Evolutionary conservation across 495 filamentous ascomycete genomes (phyloP), one percentile per base, ranked within the genome.

Genomic region (Penicillium coffeae): DNA sequence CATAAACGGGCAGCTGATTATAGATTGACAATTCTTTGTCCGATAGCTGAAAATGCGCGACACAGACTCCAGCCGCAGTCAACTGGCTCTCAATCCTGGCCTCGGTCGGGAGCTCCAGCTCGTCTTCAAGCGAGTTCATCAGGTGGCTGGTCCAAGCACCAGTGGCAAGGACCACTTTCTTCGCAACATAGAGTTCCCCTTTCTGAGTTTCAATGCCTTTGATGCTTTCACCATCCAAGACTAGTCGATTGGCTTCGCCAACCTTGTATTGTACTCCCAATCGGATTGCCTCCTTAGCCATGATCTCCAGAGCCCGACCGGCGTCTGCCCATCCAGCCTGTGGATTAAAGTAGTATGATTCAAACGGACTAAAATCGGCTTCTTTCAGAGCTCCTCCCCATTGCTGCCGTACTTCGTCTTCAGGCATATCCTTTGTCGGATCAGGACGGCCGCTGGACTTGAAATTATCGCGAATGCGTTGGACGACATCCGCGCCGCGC

Each of bases 81-180:
- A 68, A 50, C 47, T 76, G 72, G 12, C 43, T 54, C 42, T 75
- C 65, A 8, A 72, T 55, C 18, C 65, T 33, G 9, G 62, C 47
- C 3, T 48, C 45, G 6, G 52, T 51, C 3, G 40, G n/a, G 9
- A 72, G 55, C 7, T 49, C 38, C 13, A 72, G 49, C 21, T 56
- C 45, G 32, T 68, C 67, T 42, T 74, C 70, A 3, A 64, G 6
- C 0, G 52, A 43, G 15, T 59, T 45, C 51, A 74, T 60, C 27
- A 75, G 30, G 2, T 56, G 33, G 47, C 61, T 63, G 2, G 82
- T 86, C 59, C 68, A 75, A 8, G 82, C 79, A 0, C 81, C 81
- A 0, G 81, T 84, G 21, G 63, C 74, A 18, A 86, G 58, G 2
- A 85, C 53, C 14, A 77, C 63, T 22, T 71, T 65, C 2, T 73